Conservation (phyloP, 371 early-diverging fungal genomes). For the Actinomortierella ambigua region DNA sequence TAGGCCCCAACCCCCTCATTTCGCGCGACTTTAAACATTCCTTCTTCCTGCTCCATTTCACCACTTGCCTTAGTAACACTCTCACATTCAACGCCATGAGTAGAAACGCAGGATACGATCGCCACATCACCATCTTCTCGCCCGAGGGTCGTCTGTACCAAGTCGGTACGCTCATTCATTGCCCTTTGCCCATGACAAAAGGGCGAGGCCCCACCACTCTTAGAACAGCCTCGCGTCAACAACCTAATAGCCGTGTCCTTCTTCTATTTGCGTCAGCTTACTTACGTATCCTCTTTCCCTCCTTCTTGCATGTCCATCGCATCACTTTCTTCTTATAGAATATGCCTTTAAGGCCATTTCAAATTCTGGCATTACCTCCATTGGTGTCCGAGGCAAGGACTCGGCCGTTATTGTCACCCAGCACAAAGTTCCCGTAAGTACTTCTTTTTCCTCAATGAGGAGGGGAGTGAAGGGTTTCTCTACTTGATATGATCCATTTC, state of each 20-base stretch:
- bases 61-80: too few species aligned
- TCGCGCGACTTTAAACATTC: too few species aligned
- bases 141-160: constrained; percentile 99
- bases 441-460: neutral
- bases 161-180: constrained; percentile 77
- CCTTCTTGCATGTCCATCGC: neutral
- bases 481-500: neutral
- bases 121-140: constrained; percentile 98
- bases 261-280: neutral
- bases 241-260: neutral
- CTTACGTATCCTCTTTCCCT: constrained; percentile 4
- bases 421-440: constrained; percentile 91
- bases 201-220: too few species aligned
- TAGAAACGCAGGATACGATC: constrained; percentile 90
- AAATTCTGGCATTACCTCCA: constrained; percentile 92
- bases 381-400: constrained; percentile 95
- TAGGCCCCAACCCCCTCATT: too few species aligned
- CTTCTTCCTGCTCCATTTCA: too few species aligned
- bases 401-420: constrained; percentile 93
- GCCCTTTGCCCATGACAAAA: neutral
- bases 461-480: neutral
- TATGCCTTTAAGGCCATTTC: constrained; percentile 99
- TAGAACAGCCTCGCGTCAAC: constrained; percentile 3
- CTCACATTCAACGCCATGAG: constrained; percentile 21
- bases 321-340: constrained; percentile 61